Percentiles rank a stretch among this genome's conserved stretches.
Evolutionary conservation across 257 asterid genomes (phyloP).

Genomic region (Mentha longifolia): DNA sequence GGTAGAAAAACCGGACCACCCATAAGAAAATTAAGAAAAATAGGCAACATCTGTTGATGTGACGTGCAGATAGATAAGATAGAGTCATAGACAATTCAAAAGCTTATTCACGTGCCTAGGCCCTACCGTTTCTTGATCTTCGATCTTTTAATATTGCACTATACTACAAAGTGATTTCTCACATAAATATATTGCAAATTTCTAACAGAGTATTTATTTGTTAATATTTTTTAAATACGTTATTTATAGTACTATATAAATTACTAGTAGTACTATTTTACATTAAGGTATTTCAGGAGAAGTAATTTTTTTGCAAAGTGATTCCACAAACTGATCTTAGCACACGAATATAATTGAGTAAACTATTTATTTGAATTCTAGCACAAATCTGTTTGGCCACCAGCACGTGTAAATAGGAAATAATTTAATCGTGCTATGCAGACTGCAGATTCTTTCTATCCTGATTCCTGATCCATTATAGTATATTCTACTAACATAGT

Average conservation of each 20-base stretch:
- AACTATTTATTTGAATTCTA: neutral
- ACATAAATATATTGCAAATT: neutral
- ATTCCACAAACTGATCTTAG: neutral
- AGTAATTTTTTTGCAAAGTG: neutral
- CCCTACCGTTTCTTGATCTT: conserved; percentile 6
- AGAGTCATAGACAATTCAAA: conserved; percentile 17
- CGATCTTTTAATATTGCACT: neutral
- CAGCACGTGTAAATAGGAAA: neutral
- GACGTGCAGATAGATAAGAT: conserved; percentile 33
- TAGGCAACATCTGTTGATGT: conserved; percentile 10
- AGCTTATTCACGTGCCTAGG: conserved; percentile 34
- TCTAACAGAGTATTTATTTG: neutral
- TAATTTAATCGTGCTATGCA: neutral
- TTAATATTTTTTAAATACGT: neutral
- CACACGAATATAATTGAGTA: neutral
- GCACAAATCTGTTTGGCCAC: neutral
- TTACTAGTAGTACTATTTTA: too few species aligned
- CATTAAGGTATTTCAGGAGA: too few species aligned
- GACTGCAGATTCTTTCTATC: conserved; percentile 18
- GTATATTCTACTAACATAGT: too few species aligned
- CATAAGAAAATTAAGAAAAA: neutral
- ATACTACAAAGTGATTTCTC: too few species aligned
- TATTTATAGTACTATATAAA: too few species aligned
- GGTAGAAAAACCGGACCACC: too few species aligned
- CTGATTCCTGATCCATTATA: conserved; percentile 4